Conservation (phyloP, 805 yeast species). For the Nakazawaea peltata region DNA sequence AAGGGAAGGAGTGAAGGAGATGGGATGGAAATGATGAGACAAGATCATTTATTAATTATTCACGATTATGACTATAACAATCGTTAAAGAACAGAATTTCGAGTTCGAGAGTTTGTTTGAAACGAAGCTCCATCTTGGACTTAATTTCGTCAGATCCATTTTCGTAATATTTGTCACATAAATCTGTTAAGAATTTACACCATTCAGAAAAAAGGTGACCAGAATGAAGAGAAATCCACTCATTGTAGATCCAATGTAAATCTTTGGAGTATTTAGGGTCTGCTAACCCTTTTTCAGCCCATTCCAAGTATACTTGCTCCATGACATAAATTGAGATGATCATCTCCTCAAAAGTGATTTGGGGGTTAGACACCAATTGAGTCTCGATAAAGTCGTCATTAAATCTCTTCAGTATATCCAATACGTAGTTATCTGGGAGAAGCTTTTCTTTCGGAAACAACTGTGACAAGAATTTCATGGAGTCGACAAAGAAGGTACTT, state of each 20-base stretch:
- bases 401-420: too few species aligned
- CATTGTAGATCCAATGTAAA: constrained; percentile 36
- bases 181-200: constrained; percentile 36
- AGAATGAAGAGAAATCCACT: constrained; percentile 45
- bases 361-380: constrained; percentile 19
- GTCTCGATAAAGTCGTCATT: constrained; percentile 21
- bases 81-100: constrained; percentile 40
- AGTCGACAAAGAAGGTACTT: constrained; percentile 36
- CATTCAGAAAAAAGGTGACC: constrained; percentile 39
- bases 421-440: too few species aligned
- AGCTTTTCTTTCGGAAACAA: too few species aligned
- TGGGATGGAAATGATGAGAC: too few species aligned
- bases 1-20: too few species aligned
- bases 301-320: constrained; percentile 43
- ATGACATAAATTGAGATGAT: constrained; percentile 36
- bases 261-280: constrained; percentile 17
- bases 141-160: background rate
- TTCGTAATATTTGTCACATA: constrained; percentile 27
- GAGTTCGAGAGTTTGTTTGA: constrained; percentile 26
- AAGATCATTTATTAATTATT: too few species aligned
- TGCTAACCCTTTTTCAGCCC: constrained; percentile 35
- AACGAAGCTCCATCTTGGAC: constrained; percentile 22
- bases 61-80: constrained; percentile 33
- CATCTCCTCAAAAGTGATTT: constrained; percentile 28
- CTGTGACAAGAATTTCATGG: too few species aligned